These are phyloP conservation scores for Clavispora asparagi DNA, from an alignment of 805 yeast genomes.

Conservation along the genomic window DNA sequence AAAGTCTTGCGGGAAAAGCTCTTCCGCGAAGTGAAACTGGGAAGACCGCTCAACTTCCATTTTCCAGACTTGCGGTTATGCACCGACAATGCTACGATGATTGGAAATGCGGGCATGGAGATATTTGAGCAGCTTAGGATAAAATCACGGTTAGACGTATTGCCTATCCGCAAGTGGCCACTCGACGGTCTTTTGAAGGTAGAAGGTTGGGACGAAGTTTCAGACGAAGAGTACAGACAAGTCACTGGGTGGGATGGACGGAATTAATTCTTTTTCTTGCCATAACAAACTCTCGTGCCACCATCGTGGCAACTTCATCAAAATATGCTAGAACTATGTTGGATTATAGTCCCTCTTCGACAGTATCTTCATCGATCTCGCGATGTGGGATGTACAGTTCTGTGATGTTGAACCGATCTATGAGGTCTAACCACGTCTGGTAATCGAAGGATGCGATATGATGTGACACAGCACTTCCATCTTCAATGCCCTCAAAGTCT, in stretches of 20 bases:
- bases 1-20: conserved; percentile 46
- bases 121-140: conserved; percentile 51
- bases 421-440: conserved; percentile 57
- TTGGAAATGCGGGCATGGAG: conserved; percentile 96
- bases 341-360: background rate
- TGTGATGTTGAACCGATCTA: conserved; percentile 50
- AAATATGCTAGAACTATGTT: background rate
- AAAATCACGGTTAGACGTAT: conserved; percentile 47
- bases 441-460: conserved; percentile 69
- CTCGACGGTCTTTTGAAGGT: conserved; percentile 44
- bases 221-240: conserved; percentile 5
- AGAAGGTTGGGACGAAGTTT: conserved; percentile 45
- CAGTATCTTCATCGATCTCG: conserved; percentile 10
- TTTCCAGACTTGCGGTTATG: conserved; percentile 73
- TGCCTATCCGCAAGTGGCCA: conserved; percentile 86
- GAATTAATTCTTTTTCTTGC: too few species aligned
- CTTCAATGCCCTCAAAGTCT: conserved; percentile 15
- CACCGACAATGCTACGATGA: conserved; percentile 95
- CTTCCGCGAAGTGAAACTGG: conserved; percentile 26
- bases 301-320: too few species aligned
- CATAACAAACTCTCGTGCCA: too few species aligned
- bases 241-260: conserved; percentile 4
- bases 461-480: conserved; percentile 33
- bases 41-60: conserved; percentile 32
- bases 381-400: conserved; percentile 49